Conservation (phyloP, 2,329 filamentous ascomycete species). For the Diplocarpon rosae region DNA sequence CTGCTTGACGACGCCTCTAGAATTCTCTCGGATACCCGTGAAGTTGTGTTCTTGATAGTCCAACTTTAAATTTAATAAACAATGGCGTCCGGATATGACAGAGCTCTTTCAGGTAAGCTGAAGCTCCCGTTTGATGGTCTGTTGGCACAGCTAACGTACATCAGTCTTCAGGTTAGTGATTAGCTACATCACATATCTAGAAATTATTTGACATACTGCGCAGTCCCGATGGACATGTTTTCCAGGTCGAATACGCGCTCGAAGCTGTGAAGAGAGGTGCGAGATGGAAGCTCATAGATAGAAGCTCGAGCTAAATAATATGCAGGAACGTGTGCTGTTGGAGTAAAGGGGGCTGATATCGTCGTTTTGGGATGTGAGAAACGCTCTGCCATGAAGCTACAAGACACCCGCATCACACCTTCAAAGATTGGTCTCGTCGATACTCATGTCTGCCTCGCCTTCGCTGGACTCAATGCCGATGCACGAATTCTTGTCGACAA, state of each 20-base stretch:
- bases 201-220: slow-evolving; percentile 33
- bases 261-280: slow-evolving; percentile 97
- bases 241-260: slow-evolving; percentile 98
- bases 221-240: slow-evolving; percentile 98
- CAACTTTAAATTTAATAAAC: slow-evolving; percentile 24
- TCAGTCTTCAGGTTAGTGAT: slow-evolving; percentile 69
- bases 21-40: slow-evolving; percentile 7
- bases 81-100: slow-evolving; percentile 95
- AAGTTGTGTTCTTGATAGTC: slow-evolving; percentile 6
- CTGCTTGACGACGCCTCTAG: slow-evolving; percentile 7
- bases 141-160: slow-evolving; percentile 33
- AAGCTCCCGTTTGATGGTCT: slow-evolving; percentile 21
- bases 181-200: not conserved
- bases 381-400: slow-evolving; percentile 96
- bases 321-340: slow-evolving; percentile 89
- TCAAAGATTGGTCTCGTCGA: slow-evolving; percentile 97
- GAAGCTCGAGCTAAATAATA: slow-evolving; percentile 14
- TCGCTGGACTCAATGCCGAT: slow-evolving; percentile 94
- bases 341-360: slow-evolving; percentile 88
- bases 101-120: slow-evolving; percentile 88
- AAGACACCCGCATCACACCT: slow-evolving; percentile 97
- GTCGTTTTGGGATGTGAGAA: slow-evolving; percentile 98
- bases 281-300: slow-evolving; percentile 8
- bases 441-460: slow-evolving; percentile 91
- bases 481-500: slow-evolving; percentile 97